Conservation (phyloP, 768 basidiomycete genomes). For the Scleroderma bovista region DNA sequence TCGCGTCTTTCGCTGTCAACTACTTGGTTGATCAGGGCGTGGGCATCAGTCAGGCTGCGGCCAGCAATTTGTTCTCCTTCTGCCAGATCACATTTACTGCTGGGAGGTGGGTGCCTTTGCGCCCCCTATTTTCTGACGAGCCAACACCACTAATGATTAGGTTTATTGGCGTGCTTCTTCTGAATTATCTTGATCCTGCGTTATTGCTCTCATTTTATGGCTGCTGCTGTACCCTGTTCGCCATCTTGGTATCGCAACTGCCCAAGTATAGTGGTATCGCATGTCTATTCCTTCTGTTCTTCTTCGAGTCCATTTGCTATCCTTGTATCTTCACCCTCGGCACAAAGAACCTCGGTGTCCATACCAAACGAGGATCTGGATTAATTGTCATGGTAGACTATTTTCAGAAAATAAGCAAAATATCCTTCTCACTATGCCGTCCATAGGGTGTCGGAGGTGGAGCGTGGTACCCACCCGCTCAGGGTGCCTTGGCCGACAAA, state of each 20-base stretch:
- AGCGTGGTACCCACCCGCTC: slow-evolving; percentile 64
- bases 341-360: slow-evolving; percentile 56
- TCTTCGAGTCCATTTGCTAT: slow-evolving; percentile 74
- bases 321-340: slow-evolving; percentile 64
- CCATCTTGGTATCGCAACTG: slow-evolving; percentile 44
- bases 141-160: slow-evolving; percentile 29
- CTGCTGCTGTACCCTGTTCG: slow-evolving; percentile 45
- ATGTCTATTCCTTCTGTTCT: slow-evolving; percentile 61
- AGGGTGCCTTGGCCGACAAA: slow-evolving; percentile 49
- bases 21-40: slow-evolving; percentile 61
- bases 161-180: slow-evolving; percentile 55
- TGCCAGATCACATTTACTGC: slow-evolving; percentile 66
- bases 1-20: slow-evolving; percentile 66
- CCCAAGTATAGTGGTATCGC: slow-evolving; percentile 51
- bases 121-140: not conserved
- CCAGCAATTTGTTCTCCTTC: slow-evolving; percentile 64
- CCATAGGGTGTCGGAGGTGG: slow-evolving; percentile 54
- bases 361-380: slow-evolving; percentile 58
- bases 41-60: slow-evolving; percentile 44
- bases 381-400: slow-evolving; percentile 52
- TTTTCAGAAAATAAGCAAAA: not conserved
- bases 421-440: not conserved
- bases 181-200: slow-evolving; percentile 63
- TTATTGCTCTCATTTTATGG: slow-evolving; percentile 53
- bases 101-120: slow-evolving; percentile 38